Conservation (phyloP, 1,284 basidiomycete species). For the Macrocybe sp. region DNA sequence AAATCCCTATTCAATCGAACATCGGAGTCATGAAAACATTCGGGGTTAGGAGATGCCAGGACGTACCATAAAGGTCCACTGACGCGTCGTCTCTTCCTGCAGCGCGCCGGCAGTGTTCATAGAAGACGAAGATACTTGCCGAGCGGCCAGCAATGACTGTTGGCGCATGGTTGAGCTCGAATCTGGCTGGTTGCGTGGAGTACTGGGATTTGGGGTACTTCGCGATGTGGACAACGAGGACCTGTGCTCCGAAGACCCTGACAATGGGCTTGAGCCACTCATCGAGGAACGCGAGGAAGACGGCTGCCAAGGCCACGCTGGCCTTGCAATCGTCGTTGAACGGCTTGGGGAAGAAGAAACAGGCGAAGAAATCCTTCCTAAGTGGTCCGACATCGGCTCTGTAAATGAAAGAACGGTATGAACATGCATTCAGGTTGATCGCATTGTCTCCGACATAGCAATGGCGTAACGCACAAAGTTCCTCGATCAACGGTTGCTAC, state of each 20-base stretch:
- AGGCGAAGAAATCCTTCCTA: slow-evolving; percentile 26
- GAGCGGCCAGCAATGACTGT: too few species aligned
- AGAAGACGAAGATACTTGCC: slow-evolving; percentile 5
- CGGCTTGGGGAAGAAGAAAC: slow-evolving; percentile 44
- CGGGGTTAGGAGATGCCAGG: neutral
- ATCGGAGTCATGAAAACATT: neutral
- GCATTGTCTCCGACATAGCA: too few species aligned
- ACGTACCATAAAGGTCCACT: slow-evolving; percentile 59
- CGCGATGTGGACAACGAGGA: slow-evolving; percentile 13
- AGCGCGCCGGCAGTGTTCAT: slow-evolving; percentile 6
- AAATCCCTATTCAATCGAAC: slow-evolving; percentile 42
- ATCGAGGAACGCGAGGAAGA: slow-evolving; percentile 15
- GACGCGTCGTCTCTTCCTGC: slow-evolving; percentile 30
- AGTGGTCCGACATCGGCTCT: slow-evolving; percentile 1
- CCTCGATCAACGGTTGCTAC: too few species aligned
- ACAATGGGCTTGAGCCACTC: slow-evolving; percentile 15
- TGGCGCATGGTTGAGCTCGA: too few species aligned
- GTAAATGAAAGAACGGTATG: too few species aligned
- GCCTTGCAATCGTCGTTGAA: slow-evolving; percentile 39
- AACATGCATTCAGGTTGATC: too few species aligned
- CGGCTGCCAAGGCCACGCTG: slow-evolving; percentile 55
- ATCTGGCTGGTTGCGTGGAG: too few species aligned
- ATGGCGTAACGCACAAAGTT: too few species aligned
- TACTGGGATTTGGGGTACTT: too few species aligned
- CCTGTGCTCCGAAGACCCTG: slow-evolving; percentile 22